These are phyloP conservation scores for Myxozyma vanderwaltii DNA, from an alignment of 805 yeast species.

Conservation along the genomic window DNA sequence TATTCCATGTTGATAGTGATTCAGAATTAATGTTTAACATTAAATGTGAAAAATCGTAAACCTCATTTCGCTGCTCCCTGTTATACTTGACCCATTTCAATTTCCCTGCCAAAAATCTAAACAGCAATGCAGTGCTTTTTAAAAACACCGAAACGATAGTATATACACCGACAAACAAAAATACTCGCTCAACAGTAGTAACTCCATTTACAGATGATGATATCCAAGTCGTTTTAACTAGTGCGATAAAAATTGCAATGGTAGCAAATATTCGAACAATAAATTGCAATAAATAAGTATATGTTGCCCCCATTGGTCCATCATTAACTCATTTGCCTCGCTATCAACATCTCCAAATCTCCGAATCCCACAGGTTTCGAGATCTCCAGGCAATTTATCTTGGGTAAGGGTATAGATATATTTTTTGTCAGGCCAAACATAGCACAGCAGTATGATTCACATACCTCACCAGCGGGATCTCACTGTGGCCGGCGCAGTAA, in stretches of 20 bases:
- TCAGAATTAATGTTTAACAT: constrained; percentile 23
- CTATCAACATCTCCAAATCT: no score
- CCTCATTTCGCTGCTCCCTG: constrained; percentile 2
- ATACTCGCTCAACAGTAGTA: constrained; percentile 12
- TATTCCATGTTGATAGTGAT: constrained; percentile 26
- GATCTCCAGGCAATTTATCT: no score
- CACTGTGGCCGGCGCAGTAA: no score
- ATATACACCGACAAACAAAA: constrained; percentile 19
- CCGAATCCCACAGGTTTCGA: no score
- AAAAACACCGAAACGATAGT: constrained; percentile 1
- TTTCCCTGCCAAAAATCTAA: background rate
- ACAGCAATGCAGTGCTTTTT: background rate
- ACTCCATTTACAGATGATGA: background rate
- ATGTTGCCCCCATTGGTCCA: background rate
- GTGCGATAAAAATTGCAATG: background rate
- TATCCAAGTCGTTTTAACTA: constrained; percentile 7
- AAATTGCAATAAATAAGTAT: background rate
- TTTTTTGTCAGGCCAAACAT: no score
- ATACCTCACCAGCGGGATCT: no score
- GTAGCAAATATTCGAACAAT: background rate
- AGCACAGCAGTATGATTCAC: no score
- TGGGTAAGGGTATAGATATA: no score
- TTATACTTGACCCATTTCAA: background rate
- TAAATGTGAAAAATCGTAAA: constrained; percentile 25
- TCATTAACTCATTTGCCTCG: background rate